Percentiles rank a stretch among this genome's conserved stretches.
phyloP scores from a whole-genome alignment of 2,329 filamentous ascomycete genomes.

The Claviceps monticola region DNA sequence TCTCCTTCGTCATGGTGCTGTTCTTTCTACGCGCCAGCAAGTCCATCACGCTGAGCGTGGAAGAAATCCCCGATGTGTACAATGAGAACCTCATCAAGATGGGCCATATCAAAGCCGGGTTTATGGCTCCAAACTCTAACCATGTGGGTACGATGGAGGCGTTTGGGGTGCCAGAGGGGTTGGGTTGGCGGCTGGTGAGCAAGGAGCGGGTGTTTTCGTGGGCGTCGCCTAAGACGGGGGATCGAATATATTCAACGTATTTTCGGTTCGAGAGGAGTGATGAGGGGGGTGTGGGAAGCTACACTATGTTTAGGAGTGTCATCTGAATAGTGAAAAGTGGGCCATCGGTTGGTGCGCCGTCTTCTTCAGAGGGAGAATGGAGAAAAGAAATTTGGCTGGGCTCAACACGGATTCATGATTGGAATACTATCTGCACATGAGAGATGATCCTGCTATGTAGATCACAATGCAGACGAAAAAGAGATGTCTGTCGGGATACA shows the following conservation, averaged over 20 bases:
- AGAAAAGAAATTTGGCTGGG: too few relatives aligned
- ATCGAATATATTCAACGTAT: not conserved
- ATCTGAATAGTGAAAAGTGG: too few relatives aligned
- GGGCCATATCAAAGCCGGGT: not conserved
- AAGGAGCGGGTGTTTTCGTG: not conserved
- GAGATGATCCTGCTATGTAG: too few relatives aligned
- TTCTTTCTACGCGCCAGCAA: not conserved
- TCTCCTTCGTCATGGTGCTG: not conserved
- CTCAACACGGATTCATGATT: too few relatives aligned
- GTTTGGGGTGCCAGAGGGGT: not conserved
- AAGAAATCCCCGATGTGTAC: not conserved
- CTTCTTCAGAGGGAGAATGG: too few relatives aligned
- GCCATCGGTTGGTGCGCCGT: too few relatives aligned
- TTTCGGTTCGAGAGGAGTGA: not conserved
- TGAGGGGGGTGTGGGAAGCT: not conserved
- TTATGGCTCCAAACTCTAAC: not conserved
- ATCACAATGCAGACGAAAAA: too few relatives aligned
- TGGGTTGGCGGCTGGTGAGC: not conserved
- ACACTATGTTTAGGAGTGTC: not conserved
- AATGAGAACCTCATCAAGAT: not conserved
- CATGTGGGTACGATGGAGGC: not conserved
- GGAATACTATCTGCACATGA: too few relatives aligned
- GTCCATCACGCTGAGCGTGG: constrained; percentile 1
- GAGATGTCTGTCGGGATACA: too few relatives aligned
- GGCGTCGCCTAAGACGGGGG: not conserved